phyloP scores from a whole-genome alignment of 345 rosid genomes.

The Pseudoturritis turrita region DNA sequence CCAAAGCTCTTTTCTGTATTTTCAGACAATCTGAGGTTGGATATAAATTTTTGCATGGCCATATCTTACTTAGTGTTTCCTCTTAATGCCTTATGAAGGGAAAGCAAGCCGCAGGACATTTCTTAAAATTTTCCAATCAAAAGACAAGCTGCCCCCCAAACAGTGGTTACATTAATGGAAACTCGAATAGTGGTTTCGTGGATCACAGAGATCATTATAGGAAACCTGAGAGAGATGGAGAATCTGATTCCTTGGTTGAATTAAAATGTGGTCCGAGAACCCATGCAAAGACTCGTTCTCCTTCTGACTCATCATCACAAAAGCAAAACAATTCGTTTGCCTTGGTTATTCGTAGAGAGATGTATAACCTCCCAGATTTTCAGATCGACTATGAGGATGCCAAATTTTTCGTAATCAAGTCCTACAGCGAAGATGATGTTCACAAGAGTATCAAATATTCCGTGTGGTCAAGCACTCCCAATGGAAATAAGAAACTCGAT shows the following conservation, averaged over 20 bases:
- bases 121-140: conserved; percentile 33
- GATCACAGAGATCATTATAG: conserved; percentile 40
- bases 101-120: conserved; percentile 37
- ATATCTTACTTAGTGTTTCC: background rate
- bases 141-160: conserved; percentile 35
- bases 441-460: conserved; percentile 72
- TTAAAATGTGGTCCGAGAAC: conserved; percentile 71
- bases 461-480: conserved; percentile 74
- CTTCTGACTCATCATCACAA: conserved; percentile 35
- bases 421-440: conserved; percentile 75
- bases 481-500: conserved; percentile 71
- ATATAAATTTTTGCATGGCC: background rate
- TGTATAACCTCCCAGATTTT: conserved; percentile 56
- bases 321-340: conserved; percentile 39
- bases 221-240: conserved; percentile 34
- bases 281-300: conserved; percentile 28
- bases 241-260: conserved; percentile 44
- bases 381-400: conserved; percentile 47
- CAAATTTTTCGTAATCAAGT: conserved; percentile 66
- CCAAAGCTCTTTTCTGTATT: background rate
- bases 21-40: background rate
- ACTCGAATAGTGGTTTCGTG: conserved; percentile 40
- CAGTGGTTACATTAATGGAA: conserved; percentile 34
- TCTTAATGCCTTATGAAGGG: conserved; percentile 36
- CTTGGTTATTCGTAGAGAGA: conserved; percentile 33